Percentiles rank a stretch among this genome's conserved stretches.
Evolutionary conservation across 2,329 filamentous ascomycete species (phyloP).

Genomic region (Colletotrichum horii): DNA sequence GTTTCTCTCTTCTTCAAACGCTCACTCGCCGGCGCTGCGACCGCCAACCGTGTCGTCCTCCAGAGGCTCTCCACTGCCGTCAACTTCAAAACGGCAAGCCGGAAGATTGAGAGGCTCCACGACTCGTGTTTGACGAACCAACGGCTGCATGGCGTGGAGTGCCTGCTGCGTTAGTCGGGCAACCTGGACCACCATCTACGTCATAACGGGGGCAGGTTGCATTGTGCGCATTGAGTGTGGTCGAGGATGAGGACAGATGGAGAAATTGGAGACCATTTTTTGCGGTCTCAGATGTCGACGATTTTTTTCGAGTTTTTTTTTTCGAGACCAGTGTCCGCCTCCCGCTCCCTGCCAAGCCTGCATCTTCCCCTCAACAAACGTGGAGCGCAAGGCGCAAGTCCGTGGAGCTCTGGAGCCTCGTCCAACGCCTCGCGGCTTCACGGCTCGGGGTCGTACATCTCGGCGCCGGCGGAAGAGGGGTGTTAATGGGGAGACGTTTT

Average conservation of each 20-base stretch:
- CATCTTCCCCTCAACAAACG: background rate
- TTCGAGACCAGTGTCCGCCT: background rate
- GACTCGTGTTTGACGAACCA: constrained; percentile 7
- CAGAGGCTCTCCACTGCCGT: constrained; percentile 1
- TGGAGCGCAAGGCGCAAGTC: background rate
- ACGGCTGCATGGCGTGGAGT: constrained; percentile 8
- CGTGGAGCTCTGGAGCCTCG: constrained; percentile 9
- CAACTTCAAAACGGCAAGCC: constrained; percentile 20
- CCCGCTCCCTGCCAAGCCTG: background rate
- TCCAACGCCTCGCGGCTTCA: background rate
- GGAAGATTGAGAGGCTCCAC: constrained; percentile 15
- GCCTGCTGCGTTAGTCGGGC: constrained; percentile 10
- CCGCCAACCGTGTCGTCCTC: constrained; percentile 1
- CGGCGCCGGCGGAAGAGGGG: background rate
- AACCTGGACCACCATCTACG: constrained; percentile 10
- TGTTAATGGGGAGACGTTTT: background rate
- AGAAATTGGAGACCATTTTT: constrained; percentile 3
- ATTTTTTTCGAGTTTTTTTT: background rate
- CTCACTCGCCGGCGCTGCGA: constrained; percentile 11
- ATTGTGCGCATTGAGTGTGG: constrained; percentile 8
- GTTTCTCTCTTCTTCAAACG: background rate
- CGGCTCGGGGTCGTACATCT: background rate
- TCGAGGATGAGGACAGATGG: constrained; percentile 17
- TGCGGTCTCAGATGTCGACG: background rate
- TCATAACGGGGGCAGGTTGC: constrained; percentile 8